phyloP scores from a whole-genome alignment of 345 rosid genomes.

The Triadica sebifera region DNA sequence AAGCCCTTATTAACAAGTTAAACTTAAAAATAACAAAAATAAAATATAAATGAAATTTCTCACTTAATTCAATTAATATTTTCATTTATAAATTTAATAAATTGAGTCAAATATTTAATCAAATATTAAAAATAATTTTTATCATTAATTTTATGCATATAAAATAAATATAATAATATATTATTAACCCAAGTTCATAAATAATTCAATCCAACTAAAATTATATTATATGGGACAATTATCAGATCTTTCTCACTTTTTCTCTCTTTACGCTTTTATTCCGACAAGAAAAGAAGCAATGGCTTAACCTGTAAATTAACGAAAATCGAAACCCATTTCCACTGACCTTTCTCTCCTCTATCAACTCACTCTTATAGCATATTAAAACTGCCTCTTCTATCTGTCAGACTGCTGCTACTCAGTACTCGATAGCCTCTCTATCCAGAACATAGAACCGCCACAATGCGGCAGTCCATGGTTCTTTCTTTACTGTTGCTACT shows the following conservation, averaged over 20 bases:
- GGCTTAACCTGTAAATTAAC: constrained; percentile 23
- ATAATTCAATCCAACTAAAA: too few species aligned
- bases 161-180: too few species aligned
- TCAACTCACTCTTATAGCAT: background rate
- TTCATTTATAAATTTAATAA: too few species aligned
- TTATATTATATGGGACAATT: too few species aligned
- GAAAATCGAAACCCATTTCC: constrained; percentile 14
- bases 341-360: background rate
- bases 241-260: background rate
- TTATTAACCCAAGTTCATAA: too few species aligned
- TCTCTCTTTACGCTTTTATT: background rate
- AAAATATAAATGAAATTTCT: too few species aligned
- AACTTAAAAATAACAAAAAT: too few species aligned
- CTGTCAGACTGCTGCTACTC: background rate
- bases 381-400: background rate
- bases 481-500: constrained; percentile 13
- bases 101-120: too few species aligned
- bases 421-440: background rate
- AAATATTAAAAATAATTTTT: too few species aligned
- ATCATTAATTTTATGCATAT: too few species aligned
- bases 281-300: background rate
- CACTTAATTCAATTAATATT: too few species aligned
- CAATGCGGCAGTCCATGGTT: constrained; percentile 29
- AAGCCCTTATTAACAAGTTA: background rate
- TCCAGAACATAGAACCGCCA: background rate